phyloP scores from a whole-genome alignment of 192 early-diverging fungal genomes.

The Coemansia sp. region DNA sequence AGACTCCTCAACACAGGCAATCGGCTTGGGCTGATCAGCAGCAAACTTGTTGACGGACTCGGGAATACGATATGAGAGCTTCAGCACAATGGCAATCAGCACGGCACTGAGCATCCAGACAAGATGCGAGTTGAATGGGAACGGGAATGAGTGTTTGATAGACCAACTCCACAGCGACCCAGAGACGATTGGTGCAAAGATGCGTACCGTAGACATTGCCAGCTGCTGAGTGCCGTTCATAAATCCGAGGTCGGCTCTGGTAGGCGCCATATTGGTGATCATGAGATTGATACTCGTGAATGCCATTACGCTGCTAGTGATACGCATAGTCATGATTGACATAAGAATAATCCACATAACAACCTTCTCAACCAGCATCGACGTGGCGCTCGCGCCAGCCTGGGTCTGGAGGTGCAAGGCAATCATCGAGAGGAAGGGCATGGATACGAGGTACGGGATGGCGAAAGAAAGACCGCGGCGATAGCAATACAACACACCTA shows the following conservation, averaged over 20 bases:
- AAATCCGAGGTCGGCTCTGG: constrained; percentile 15
- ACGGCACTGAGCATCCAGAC: too few relatives aligned
- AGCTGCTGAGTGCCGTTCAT: too few relatives aligned
- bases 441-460: constrained; percentile 11
- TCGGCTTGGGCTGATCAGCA: constrained; percentile 9
- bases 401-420: constrained; percentile 8
- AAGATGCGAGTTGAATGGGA: constrained; percentile 11
- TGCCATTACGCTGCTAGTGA: constrained; percentile 8
- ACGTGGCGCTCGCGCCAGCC: neutral
- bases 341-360: constrained; percentile 34
- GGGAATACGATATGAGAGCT: too few relatives aligned
- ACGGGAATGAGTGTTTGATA: constrained; percentile 34
- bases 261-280: constrained; percentile 42
- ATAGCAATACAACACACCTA: constrained; percentile 18
- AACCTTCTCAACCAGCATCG: neutral
- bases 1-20: neutral
- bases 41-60: too few relatives aligned
- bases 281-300: constrained; percentile 42
- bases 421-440: constrained; percentile 13
- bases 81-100: too few relatives aligned
- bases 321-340: neutral
- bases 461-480: constrained; percentile 23
- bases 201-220: too few relatives aligned
- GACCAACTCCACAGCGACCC: constrained; percentile 43
- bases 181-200: constrained; percentile 24